Evolutionary conservation across 2,329 filamentous ascomycete species (phyloP).

Genomic region (Paecilomyces fulvus): DNA sequence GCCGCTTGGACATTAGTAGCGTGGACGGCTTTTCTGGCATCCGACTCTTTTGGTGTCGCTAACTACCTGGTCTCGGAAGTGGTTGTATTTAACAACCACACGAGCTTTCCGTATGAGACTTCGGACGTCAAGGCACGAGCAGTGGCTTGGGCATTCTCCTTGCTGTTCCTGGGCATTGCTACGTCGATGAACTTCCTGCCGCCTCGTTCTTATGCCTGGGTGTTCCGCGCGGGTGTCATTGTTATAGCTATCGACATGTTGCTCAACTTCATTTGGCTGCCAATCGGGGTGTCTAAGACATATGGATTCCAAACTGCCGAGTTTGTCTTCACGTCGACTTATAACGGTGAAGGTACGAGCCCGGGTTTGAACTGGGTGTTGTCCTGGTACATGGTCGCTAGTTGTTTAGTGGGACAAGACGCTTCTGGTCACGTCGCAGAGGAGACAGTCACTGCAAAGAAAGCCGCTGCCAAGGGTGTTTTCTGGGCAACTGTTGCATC

Average conservation of each 20-base stretch:
- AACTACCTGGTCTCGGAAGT: constrained; percentile 27
- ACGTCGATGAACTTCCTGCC: constrained; percentile 26
- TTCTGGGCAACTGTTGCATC: constrained; percentile 23
- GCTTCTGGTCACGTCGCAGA: constrained; percentile 23
- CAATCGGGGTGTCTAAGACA: constrained; percentile 35
- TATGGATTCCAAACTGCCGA: constrained; percentile 39
- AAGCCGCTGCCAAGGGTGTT: constrained; percentile 19
- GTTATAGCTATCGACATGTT: constrained; percentile 38
- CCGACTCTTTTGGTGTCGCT: constrained; percentile 18
- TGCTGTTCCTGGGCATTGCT: constrained; percentile 20
- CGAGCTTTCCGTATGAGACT: constrained; percentile 30
- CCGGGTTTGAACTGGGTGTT: constrained; percentile 22
- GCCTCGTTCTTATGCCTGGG: constrained; percentile 31
- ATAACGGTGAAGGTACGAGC: constrained; percentile 9
- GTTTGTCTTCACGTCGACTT: constrained; percentile 24
- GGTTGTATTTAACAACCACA: constrained; percentile 27
- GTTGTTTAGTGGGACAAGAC: constrained; percentile 20
- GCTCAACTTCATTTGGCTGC: constrained; percentile 41
- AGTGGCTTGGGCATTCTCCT: constrained; percentile 36
- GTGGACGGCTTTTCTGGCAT: constrained; percentile 37
- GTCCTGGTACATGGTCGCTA: constrained; percentile 18
- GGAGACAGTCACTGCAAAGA: constrained; percentile 21
- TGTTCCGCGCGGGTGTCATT: constrained; percentile 35
- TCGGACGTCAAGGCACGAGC: constrained; percentile 35
- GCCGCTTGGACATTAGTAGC: constrained; percentile 50